Conservation (phyloP, 129 eudicot species). For the Calendula officinalis region DNA sequence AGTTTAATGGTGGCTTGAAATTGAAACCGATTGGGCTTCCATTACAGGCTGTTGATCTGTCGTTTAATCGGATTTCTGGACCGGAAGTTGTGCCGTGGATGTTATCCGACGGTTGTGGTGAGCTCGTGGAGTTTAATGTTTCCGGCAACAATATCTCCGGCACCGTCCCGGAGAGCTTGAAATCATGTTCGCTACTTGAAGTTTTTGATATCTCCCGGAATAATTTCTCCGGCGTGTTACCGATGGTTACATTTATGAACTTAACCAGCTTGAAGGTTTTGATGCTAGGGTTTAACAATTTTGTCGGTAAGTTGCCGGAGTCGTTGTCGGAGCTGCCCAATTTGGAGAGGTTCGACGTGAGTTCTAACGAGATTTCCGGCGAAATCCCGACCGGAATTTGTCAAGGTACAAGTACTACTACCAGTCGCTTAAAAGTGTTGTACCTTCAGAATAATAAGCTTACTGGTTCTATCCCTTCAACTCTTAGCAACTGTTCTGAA, state of each 20-base stretch:
- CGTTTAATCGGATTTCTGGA: slow-evolving; percentile 56
- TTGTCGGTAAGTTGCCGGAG: slow-evolving; percentile 44
- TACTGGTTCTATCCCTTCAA: slow-evolving; percentile 60
- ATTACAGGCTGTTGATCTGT: slow-evolving; percentile 52
- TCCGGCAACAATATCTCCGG: slow-evolving; percentile 66
- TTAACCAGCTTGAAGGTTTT: slow-evolving; percentile 52
- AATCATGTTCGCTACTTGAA: slow-evolving; percentile 41
- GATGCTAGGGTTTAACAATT: slow-evolving; percentile 50
- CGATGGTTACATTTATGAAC: slow-evolving; percentile 44
- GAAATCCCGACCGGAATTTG: slow-evolving; percentile 55
- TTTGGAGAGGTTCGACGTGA: slow-evolving; percentile 67
- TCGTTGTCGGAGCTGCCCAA: slow-evolving; percentile 33
- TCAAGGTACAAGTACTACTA: slow-evolving; percentile 21
- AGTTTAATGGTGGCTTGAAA: slow-evolving; percentile 33
- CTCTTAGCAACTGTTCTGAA: slow-evolving; percentile 63
- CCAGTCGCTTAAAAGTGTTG: slow-evolving; percentile 49
- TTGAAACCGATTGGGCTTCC: slow-evolving; percentile 16
- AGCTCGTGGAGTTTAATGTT: slow-evolving; percentile 45
- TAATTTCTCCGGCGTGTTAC: slow-evolving; percentile 68
- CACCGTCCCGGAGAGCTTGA: slow-evolving; percentile 49
- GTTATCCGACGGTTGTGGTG: slow-evolving; percentile 44
- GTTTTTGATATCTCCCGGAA: slow-evolving; percentile 29
- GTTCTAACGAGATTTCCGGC: slow-evolving; percentile 57
- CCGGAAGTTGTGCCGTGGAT: slow-evolving; percentile 59
- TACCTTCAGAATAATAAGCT: slow-evolving; percentile 75